These are phyloP conservation scores for Eucalyptus globulus DNA, from an alignment of 345 rosid genomes.

Conservation along the genomic window DNA sequence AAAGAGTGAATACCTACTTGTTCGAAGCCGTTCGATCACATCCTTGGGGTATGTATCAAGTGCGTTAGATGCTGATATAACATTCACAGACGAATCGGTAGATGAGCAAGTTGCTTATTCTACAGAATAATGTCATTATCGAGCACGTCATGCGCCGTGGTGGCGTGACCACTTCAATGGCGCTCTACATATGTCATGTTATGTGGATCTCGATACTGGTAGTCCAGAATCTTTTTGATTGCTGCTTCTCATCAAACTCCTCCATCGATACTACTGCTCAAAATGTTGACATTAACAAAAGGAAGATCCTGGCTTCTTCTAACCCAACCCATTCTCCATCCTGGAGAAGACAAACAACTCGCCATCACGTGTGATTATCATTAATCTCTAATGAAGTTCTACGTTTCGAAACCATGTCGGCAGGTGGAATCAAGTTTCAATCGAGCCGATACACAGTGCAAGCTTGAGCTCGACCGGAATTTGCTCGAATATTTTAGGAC, in stretches of 20 bases:
- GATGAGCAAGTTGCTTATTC: not conserved
- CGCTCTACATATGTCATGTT: not conserved
- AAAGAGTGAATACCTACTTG: not conserved
- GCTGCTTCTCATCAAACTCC: not conserved
- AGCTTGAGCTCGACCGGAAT: not conserved
- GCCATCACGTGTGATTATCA: not conserved
- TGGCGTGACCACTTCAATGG: not conserved
- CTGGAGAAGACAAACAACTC: not conserved
- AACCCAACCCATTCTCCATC: not conserved
- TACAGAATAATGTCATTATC: not conserved
- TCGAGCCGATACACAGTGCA: not conserved
- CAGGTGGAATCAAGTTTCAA: not conserved
- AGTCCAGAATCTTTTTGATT: not conserved
- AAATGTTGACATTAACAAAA: not conserved
- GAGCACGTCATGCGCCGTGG: not conserved
- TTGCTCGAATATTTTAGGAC: not conserved
- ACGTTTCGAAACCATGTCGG: rapidly evolving
- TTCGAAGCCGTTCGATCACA: not conserved
- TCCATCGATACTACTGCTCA: not conserved
- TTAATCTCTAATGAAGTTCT: not conserved
- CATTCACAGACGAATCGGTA: not conserved
- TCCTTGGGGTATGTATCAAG: not conserved
- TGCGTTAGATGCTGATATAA: not conserved
- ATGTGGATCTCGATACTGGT: not conserved
- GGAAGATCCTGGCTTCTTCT: not conserved